Conservation (phyloP, 2,329 filamentous ascomycete species). For the Mycocentrospora acerina region DNA sequence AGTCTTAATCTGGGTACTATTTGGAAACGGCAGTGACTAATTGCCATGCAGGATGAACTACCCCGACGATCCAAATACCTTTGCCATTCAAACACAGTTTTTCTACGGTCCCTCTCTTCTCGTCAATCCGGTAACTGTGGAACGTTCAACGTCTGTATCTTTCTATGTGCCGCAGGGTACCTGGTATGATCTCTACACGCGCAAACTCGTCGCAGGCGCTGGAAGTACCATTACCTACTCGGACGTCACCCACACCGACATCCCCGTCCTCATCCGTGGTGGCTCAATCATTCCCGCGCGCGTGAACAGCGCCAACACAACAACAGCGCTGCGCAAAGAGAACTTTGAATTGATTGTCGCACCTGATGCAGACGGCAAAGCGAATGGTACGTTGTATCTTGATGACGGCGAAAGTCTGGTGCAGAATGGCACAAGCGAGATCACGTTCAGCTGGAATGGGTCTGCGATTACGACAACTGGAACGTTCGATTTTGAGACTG, state of each 20-base stretch:
- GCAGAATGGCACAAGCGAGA: slow-evolving; percentile 57
- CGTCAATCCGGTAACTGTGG: slow-evolving; percentile 57
- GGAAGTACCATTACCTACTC: slow-evolving; percentile 48
- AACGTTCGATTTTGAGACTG: slow-evolving; percentile 53
- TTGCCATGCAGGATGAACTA: slow-evolving; percentile 57
- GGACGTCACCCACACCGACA: slow-evolving; percentile 52
- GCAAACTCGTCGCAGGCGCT: slow-evolving; percentile 31
- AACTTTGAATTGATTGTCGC: slow-evolving; percentile 74
- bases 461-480: slow-evolving; percentile 56
- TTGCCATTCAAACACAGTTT: slow-evolving; percentile 56
- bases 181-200: slow-evolving; percentile 47
- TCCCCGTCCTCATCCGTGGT: slow-evolving; percentile 66
- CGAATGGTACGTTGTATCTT: slow-evolving; percentile 68
- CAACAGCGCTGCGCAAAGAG: slow-evolving; percentile 61
- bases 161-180: slow-evolving; percentile 60
- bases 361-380: slow-evolving; percentile 61
- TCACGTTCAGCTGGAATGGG: slow-evolving; percentile 61
- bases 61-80: slow-evolving; percentile 55
- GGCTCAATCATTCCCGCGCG: slow-evolving; percentile 65
- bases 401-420: slow-evolving; percentile 73
- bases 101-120: slow-evolving; percentile 60
- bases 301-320: slow-evolving; percentile 60
- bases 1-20: slow-evolving; percentile 47
- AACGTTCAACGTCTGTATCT: slow-evolving; percentile 53
- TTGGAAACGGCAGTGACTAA: slow-evolving; percentile 39